Base-by-base conservation (phyloP, 495 filamentous ascomycete genomes). In the Neurospora hispaniola region DNA sequence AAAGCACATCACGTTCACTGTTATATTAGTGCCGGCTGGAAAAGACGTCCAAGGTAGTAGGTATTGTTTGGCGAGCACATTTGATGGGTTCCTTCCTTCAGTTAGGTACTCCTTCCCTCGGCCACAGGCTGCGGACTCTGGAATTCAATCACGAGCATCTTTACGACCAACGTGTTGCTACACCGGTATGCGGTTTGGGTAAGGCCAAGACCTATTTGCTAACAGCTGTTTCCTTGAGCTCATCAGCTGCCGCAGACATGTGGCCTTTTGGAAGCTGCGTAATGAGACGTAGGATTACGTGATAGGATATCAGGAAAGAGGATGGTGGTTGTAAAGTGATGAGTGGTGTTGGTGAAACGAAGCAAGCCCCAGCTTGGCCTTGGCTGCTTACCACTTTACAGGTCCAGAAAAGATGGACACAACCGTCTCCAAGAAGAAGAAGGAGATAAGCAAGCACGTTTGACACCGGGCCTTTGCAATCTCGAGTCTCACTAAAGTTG, bases 261-360 rank as follows among this genome's bases (percentile, higher is more conserved):
- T 78, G 75, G 71, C 62, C 71, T n/a, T 44, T 44, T 69, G 54
- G 27, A 62, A 35, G 12, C 23, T 31, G 27, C 54, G 54, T 35
- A 35, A 54, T 72, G 73, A 70, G 73, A 70, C 20, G 74, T 75
- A 71, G 72, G 69, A 76, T 78, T 78, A 77, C 78, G 76, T 78
- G 76, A 76, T 74, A 39, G 73, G 23, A 46, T n/a, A 27, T 23
- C 35, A 12, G 48, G 38, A 44, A 38, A 59, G 70, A 39, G 44
- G 7, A 71, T 39, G 42, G 20, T 20, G 35, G n/a, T 31, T 16
- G 70, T 14, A 71, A 4, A 54, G 69, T 70, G 69, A 40, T 73
- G 43, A 23, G 27, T 11, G 38, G 43, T 38, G 42, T 8, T 71
- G 38, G 44, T 46, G 42, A 23, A 39, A 62, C 54, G 35, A 35